These are phyloP conservation scores for Cyclotella cryptica DNA, from an alignment of 108 stramenopile genomes.

Conservation along the genomic window DNA sequence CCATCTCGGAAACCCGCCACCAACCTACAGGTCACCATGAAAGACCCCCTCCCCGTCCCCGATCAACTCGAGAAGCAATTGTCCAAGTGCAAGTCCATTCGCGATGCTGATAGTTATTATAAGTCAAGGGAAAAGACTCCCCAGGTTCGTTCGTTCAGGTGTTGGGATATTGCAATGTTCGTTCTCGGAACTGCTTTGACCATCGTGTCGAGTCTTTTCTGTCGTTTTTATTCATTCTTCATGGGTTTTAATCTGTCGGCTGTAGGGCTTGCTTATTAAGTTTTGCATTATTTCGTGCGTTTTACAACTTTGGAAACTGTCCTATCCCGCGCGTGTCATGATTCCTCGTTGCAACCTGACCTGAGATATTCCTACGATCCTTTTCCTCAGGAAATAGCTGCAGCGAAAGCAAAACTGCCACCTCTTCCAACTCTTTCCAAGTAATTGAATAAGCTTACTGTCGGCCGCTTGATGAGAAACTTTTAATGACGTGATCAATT, in stretches of 20 bases:
- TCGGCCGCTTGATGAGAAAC: background rate
- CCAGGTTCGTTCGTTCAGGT: conserved; percentile 23
- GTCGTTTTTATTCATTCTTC: background rate
- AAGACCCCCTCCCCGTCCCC: conserved; percentile 54
- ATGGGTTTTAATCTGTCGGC: too few species aligned
- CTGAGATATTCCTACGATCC: background rate
- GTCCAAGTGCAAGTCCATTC: conserved; percentile 53
- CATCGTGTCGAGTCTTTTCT: background rate
- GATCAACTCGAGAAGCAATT: conserved; percentile 56
- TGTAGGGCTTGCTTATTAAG: too few species aligned
- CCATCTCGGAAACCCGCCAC: too few species aligned
- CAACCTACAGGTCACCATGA: conserved; percentile 41
- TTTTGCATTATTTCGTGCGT: too few species aligned
- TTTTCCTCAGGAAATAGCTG: conserved; percentile 37
- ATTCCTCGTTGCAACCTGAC: too few species aligned
- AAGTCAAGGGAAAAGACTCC: conserved; percentile 55
- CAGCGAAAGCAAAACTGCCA: conserved; percentile 48
- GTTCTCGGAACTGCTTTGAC: background rate
- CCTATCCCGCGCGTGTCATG: too few species aligned
- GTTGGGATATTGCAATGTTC: background rate
- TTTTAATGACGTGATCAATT: background rate
- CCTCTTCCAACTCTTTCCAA: conserved; percentile 27
- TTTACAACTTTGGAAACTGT: too few species aligned
- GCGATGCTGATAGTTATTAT: conserved; percentile 53
- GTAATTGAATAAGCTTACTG: background rate